phyloP scores from a whole-genome alignment of 2,329 filamentous ascomycete genomes.

The Cryphonectria parasitica region DNA sequence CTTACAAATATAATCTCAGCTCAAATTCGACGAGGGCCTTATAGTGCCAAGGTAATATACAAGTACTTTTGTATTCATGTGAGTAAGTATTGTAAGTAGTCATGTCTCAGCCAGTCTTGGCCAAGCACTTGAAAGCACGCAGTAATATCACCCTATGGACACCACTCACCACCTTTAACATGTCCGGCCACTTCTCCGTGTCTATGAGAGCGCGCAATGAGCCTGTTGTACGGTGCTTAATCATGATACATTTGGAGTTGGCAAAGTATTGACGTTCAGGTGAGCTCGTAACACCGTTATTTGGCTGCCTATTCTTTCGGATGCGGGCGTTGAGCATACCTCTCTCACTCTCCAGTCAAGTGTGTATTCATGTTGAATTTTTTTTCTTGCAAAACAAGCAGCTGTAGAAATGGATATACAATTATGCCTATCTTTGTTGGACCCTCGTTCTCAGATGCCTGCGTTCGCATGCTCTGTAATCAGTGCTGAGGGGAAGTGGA shows the following conservation, averaged over 20 bases:
- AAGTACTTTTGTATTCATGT: too few species aligned
- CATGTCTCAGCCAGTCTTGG: too few species aligned
- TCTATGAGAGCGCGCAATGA: not conserved
- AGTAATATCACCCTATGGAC: not conserved
- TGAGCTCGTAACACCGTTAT: not conserved
- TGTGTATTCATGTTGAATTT: not conserved
- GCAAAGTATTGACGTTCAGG: not conserved
- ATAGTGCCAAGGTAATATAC: too few species aligned
- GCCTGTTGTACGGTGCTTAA: not conserved
- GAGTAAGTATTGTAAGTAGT: too few species aligned
- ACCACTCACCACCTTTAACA: not conserved
- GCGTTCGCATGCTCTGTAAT: not conserved
- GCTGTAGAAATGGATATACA: not conserved
- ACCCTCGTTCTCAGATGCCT: not conserved
- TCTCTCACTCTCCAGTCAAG: not conserved
- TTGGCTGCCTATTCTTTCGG: not conserved
- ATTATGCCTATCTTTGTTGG: not conserved
- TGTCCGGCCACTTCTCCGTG: not conserved
- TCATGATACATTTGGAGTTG: not conserved
- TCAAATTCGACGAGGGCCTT: too few species aligned
- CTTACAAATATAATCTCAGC: not conserved
- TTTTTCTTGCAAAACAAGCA: not conserved
- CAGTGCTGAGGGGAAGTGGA: conserved; percentile 14
- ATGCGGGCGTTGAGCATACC: not conserved
- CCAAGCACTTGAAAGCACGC: too few species aligned